Evolutionary conservation across 352 stramenopile genomes (phyloP).

Genomic region (Achlya hypogyna): DNA sequence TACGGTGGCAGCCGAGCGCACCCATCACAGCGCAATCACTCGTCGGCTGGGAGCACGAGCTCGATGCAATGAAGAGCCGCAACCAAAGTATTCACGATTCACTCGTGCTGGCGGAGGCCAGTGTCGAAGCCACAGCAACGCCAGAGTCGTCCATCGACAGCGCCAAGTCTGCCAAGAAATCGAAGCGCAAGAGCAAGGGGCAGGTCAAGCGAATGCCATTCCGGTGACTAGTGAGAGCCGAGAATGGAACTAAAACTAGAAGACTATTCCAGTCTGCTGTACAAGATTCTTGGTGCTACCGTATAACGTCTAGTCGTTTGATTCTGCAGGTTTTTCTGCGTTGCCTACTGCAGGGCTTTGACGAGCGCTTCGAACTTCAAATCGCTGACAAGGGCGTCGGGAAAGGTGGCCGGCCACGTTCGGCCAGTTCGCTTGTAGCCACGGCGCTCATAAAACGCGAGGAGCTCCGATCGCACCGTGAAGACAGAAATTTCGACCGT

Average conservation of each 20-base stretch:
- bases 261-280: no score
- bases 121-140: not conserved
- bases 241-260: no score
- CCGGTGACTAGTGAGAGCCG: no score
- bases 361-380: not conserved
- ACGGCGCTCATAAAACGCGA: not conserved
- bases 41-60: not conserved
- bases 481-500: not conserved
- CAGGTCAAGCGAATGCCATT: not conserved
- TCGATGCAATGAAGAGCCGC: constrained; percentile 5
- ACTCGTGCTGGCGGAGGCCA: not conserved
- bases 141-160: not conserved
- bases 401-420: not conserved
- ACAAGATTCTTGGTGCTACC: no score
- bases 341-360: not conserved
- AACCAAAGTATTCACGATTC: not conserved
- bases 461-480: not conserved
- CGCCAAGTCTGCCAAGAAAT: not conserved
- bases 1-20: not conserved
- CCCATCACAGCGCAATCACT: not conserved
- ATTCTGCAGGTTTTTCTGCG: no score
- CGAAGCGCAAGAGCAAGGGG: not conserved
- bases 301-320: no score
- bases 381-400: not conserved
- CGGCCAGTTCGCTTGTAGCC: not conserved